phyloP scores from a whole-genome alignment of 305 asterid genomes.

The Fraxinus latifolia region DNA sequence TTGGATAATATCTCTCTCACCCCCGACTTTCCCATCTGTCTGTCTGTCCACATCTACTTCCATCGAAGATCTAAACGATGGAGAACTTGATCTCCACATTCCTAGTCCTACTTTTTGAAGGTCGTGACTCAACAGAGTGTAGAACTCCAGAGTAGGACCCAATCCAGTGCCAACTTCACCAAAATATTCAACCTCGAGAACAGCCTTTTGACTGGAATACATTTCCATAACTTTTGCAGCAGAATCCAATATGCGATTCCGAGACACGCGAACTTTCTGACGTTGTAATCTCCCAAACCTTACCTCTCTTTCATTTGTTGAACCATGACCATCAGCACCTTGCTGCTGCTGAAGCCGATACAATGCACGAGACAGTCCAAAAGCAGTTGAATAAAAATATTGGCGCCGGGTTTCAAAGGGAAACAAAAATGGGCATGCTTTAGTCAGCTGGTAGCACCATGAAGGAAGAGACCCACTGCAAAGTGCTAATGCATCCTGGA shows the following conservation, averaged over 20 bases:
- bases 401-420: constrained; percentile 97
- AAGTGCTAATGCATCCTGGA: constrained; percentile 96
- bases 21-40: constrained; percentile 24
- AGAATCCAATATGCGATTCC: constrained; percentile 89
- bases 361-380: constrained; percentile 92
- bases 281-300: constrained; percentile 89
- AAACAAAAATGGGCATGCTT: constrained; percentile 93
- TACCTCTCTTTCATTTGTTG: constrained; percentile 70
- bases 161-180: constrained; percentile 99
- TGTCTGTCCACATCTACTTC: constrained; percentile 50
- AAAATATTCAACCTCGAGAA: constrained; percentile 97
- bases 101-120: constrained; percentile 80
- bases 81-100: constrained; percentile 77
- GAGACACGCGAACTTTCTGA: constrained; percentile 96
- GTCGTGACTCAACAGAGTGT: constrained; percentile 91
- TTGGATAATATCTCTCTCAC: constrained; percentile 53
- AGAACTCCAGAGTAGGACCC: constrained; percentile 97
- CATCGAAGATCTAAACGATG: constrained; percentile 42
- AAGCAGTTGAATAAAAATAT: constrained; percentile 96
- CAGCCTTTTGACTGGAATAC: constrained; percentile 98
- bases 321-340: constrained; percentile 90
- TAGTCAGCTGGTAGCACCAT: constrained; percentile 97
- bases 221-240: constrained; percentile 98
- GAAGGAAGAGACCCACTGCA: constrained; percentile 96
- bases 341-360: constrained; percentile 96